Percentiles rank a stretch among this genome's conserved stretches.
These are phyloP conservation scores for Acacia pycnantha DNA, from an alignment of 331 rosid species.

Conservation along the genomic window DNA sequence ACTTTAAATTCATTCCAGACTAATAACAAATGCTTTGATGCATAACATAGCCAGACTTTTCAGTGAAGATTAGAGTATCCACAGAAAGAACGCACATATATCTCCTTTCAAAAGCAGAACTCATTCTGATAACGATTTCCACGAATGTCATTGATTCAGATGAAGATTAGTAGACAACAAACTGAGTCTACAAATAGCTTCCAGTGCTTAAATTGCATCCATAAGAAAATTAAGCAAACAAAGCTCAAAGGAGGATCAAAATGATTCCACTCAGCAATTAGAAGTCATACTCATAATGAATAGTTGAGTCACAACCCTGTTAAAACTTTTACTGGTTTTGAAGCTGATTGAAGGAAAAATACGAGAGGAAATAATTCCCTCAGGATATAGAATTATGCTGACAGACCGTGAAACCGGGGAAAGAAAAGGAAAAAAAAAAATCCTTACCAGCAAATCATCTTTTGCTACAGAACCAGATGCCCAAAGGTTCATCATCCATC, in stretches of 20 bases:
- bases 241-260: neutral
- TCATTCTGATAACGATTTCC: neutral
- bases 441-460: constrained; percentile 16
- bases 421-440: neutral
- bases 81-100: neutral
- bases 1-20: neutral
- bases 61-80: neutral
- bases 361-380: neutral
- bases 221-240: neutral
- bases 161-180: neutral
- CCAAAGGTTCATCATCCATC: constrained; percentile 20
- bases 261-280: neutral
- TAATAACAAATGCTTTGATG: neutral
- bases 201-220: neutral
- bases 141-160: constrained; percentile 9
- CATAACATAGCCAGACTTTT: neutral
- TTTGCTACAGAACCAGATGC: constrained; percentile 28
- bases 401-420: neutral
- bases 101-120: neutral
- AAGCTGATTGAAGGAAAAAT: neutral
- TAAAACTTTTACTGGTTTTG: neutral
- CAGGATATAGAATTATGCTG: constrained; percentile 12
- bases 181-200: neutral
- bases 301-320: neutral
- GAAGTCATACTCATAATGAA: neutral